Evolutionary conservation across 2,329 filamentous ascomycete species (phyloP).

Genomic region (Nemania sp.): DNA sequence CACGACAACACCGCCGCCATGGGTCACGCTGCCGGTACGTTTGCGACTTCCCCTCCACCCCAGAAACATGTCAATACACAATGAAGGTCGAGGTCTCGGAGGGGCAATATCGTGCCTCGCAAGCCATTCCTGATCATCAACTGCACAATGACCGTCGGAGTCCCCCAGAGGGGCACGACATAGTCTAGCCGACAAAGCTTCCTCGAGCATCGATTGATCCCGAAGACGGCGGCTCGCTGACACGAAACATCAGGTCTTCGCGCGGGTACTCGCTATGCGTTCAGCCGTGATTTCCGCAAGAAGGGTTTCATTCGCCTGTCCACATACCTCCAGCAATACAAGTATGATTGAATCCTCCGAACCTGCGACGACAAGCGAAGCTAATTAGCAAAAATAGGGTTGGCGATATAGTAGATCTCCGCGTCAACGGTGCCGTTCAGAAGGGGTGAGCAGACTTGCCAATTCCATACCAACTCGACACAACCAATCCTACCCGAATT

Average conservation of each 20-base stretch:
- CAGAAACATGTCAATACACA: too few species aligned
- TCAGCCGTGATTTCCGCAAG: conserved; percentile 92
- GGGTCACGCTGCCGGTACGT: conserved; percentile 70
- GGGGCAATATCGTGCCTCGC: too few species aligned
- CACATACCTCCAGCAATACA: conserved; percentile 95
- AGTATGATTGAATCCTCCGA: too few species aligned
- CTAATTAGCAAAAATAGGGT: conserved; percentile 55
- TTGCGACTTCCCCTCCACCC: not conserved
- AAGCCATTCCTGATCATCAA: too few species aligned
- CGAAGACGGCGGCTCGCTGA: too few species aligned
- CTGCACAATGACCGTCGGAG: too few species aligned
- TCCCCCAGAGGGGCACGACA: too few species aligned
- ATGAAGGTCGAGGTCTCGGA: conserved; percentile 60
- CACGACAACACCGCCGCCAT: conserved; percentile 66
- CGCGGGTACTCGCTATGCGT: conserved; percentile 65
- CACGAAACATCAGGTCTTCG: not conserved
- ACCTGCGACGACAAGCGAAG: too few species aligned
- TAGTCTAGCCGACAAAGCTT: too few species aligned
- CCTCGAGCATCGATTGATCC: too few species aligned
- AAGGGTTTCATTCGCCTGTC: conserved; percentile 91
- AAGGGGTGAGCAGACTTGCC: conserved; percentile 74
- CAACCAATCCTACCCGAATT: too few species aligned
- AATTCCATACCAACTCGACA: conserved; percentile 5
- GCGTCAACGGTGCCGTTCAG: conserved; percentile 97
- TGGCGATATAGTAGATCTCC: conserved; percentile 98